Percentiles rank a stretch among this genome's conserved stretches.
phyloP scores from a whole-genome alignment of 2,329 filamentous ascomycete genomes.

The Alternaria hordeiaustralica region DNA sequence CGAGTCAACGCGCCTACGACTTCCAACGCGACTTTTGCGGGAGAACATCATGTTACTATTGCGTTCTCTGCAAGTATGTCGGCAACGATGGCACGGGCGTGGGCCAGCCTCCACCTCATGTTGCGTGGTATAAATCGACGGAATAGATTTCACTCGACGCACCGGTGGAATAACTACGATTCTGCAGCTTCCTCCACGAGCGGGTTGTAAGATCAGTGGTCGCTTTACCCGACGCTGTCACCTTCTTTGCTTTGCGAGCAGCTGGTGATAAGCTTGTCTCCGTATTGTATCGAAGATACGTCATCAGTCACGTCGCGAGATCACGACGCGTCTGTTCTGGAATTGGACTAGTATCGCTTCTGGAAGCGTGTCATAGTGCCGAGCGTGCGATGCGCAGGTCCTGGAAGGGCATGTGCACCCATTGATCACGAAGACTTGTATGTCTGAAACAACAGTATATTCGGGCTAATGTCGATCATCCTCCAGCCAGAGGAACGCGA shows the following conservation, averaged over 20 bases:
- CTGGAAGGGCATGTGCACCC: not conserved
- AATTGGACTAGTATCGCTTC: not conserved
- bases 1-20: not conserved
- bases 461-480: not conserved
- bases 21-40: not conserved
- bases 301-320: not conserved
- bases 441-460: not conserved
- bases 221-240: not conserved
- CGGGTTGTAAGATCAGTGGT: not conserved
- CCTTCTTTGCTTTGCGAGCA: not conserved
- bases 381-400: not conserved
- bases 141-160: not conserved
- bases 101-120: not conserved
- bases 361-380: not conserved
- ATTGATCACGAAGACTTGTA: not conserved
- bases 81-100: not conserved
- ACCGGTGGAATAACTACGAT: accelerated
- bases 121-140: not conserved
- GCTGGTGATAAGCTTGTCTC: not conserved
- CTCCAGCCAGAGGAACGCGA: not conserved
- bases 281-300: not conserved
- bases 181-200: not conserved
- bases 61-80: not conserved
- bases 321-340: not conserved
- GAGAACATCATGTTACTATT: not conserved